Evolutionary conservation across 164 flowering plant genomes (phyloP), one percentile per base, ranked within the genome.

Genomic region (Paratinospora sagittata): DNA sequence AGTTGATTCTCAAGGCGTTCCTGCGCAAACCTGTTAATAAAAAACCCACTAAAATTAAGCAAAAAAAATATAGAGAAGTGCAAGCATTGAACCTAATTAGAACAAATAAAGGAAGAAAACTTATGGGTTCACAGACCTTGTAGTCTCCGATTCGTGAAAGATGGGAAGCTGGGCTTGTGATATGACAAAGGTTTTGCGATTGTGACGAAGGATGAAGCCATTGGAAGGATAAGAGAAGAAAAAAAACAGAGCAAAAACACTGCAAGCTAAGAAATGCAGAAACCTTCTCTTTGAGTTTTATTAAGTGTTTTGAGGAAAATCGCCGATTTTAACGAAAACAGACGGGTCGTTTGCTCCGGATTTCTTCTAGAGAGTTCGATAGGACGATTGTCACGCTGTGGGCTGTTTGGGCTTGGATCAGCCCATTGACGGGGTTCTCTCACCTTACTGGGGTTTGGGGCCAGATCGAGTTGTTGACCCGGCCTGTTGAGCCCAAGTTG

Each of bases 151-250:
- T 55, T 76, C 2, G 84, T 78, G 74, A 66, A 72, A 27, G 82
- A 73, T 63, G 84, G 72, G 47, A 75, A 0, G 36, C 27, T 71
- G 64, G 67, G 16, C 61, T 69, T 84, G 81, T 52, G 70, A 0
- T 75, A 65, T 34, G 79, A 49, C 70, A 79, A 77, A 73, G 91
- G 80, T 3, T 72, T 84, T 3, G 89, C 74, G 0, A 80, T 7
- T 10, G 87, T 73, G 63, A 86, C 33, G 72, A 85, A 78, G 6
- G 83, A 68, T 52, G 86, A 78, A 27, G 94, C 90, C 93, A 87
- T 89, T n/a, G 81, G 89, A 77, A 75, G 77, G 75, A 74, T 41
- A 30, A 67, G 68, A 19, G n/a, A n/a, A n/a, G n/a, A n/a, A n/a
- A n/a, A n/a, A n/a, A n/a, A 73, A 58, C 67, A 39, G 65, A 57